phyloP scores from a whole-genome alignment of 2,329 filamentous ascomycete genomes.

The Fusarium piperis region DNA sequence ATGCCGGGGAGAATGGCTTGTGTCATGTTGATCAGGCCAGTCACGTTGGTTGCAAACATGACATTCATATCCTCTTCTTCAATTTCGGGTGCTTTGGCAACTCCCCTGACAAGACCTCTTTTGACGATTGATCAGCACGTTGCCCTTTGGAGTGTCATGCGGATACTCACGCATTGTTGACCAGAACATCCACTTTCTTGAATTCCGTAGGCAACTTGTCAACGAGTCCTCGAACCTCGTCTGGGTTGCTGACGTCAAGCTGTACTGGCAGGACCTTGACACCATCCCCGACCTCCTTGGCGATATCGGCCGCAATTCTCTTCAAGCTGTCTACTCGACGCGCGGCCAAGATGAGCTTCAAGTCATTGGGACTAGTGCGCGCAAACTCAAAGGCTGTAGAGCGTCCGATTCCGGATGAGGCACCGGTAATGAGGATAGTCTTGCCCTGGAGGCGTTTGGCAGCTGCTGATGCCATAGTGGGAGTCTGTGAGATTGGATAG shows the following conservation, averaged over 20 bases:
- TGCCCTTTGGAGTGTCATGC: rapidly evolving
- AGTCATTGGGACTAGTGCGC: conserved; percentile 77
- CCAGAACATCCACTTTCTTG: conserved; percentile 83
- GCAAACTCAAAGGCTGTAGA: conserved; percentile 90
- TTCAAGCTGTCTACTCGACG: conserved; percentile 81
- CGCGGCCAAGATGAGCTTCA: conserved; percentile 88
- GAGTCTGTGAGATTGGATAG: background rate
- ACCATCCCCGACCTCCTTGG: conserved; percentile 77
- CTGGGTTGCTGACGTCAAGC: conserved; percentile 84
- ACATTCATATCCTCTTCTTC: conserved; percentile 81
- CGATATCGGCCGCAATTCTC: conserved; percentile 79
- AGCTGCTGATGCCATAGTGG: conserved; percentile 66
- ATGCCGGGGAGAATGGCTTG: conserved; percentile 87
- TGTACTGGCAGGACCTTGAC: conserved; percentile 84
- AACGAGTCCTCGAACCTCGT: conserved; percentile 79
- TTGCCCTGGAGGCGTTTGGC: conserved; percentile 89
- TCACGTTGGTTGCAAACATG: conserved; percentile 96
- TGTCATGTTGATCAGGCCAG: conserved; percentile 94
- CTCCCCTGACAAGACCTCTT: conserved; percentile 87
- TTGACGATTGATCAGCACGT: background rate
- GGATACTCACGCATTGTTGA: conserved; percentile 88
- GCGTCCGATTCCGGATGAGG: conserved; percentile 89
- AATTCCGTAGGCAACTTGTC: conserved; percentile 80
- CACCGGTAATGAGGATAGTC: conserved; percentile 90
- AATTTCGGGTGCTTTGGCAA: conserved; percentile 87